phyloP scores from a whole-genome alignment of 2,329 filamentous ascomycete species.

The Thielaviopsis ethacetica region DNA sequence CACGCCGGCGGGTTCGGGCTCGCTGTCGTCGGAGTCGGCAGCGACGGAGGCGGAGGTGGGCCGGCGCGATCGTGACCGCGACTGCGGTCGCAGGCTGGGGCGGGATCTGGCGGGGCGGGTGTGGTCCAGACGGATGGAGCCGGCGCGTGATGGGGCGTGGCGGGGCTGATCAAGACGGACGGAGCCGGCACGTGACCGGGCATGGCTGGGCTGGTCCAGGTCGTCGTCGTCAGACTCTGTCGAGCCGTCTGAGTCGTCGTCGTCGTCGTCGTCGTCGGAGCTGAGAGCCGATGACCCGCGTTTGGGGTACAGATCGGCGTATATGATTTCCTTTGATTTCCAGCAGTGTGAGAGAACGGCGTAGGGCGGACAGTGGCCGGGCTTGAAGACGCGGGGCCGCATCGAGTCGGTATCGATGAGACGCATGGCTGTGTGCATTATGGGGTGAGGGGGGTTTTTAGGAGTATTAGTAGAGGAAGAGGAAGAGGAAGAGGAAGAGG shows the following conservation, averaged over 20 bases:
- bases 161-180: neutral
- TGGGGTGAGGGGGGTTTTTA: neutral
- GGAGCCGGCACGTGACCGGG: neutral
- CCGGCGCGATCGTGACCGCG: slow-evolving; percentile 2
- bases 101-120: neutral
- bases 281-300: neutral
- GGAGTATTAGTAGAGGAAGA: no score
- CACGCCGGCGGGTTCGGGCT: neutral
- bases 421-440: slow-evolving; percentile 3
- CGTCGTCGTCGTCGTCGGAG: neutral
- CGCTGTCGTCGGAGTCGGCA: slow-evolving; percentile 1
- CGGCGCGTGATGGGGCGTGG: neutral
- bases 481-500: no score
- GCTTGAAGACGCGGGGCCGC: slow-evolving; percentile 8
- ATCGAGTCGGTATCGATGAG: slow-evolving; percentile 9
- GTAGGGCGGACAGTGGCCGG: slow-evolving; percentile 4
- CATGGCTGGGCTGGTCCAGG: neutral
- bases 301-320: slow-evolving; percentile 5
- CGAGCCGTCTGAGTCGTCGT: neutral
- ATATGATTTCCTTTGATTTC: slow-evolving; percentile 4
- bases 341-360: slow-evolving; percentile 9
- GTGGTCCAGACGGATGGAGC: no score
- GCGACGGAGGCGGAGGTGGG: no score
- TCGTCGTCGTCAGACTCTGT: slow-evolving; percentile 2
- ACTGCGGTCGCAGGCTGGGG: neutral